Base-by-base conservation (phyloP, 2,329 filamentous ascomycete genomes). In the Fusarium transvaalense region DNA sequence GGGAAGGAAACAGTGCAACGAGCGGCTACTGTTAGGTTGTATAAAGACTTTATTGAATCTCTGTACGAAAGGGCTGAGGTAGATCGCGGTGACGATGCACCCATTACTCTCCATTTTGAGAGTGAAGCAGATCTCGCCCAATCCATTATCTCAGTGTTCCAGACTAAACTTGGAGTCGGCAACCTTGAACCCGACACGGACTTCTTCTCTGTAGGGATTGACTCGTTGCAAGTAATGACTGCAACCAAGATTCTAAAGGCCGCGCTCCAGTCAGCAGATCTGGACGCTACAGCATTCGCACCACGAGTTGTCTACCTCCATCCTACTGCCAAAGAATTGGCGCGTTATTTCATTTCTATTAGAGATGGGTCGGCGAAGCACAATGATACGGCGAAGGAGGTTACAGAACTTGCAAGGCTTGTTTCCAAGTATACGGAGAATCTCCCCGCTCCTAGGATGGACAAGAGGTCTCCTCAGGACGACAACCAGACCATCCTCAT, bases 391-490 rank as follows among this genome's bases (percentile, higher is more conserved):
- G 1, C 39, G 0, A 46, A 27, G 10, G 50, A 59, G 17, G 10
- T 46, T 2, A n/a, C 10, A 14, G 56, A 56, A 23, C 32, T 27
- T 0, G n/a, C 38, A 15, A 15, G 50, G 10, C 50, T 23, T 1
- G 15, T 56, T 2, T 10, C 37, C 4, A 57, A 63, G 9, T 63
- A 63, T 1, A 43, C 50, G 0, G 14, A 29, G 2, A 29, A 48
- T 0, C 50, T 63, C 2, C 58, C 58, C 1, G 1, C 1, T 1
- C n/a, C 25, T 0, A 27, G 1, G 1, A 0, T 3, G 1, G 15
- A 14, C 2, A 63, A 63, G 5, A 19, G 9, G 12, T 2, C 14
- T 0, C 46, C 59, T 0, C 4, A 13, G 0, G 10, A 38, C 0
- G 3, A 48, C 0, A 6, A 2, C 0, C 58, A 63, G 2, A 63